Conservation (phyloP, 495 filamentous ascomycete genomes). For the Cryomyces minteri region DNA sequence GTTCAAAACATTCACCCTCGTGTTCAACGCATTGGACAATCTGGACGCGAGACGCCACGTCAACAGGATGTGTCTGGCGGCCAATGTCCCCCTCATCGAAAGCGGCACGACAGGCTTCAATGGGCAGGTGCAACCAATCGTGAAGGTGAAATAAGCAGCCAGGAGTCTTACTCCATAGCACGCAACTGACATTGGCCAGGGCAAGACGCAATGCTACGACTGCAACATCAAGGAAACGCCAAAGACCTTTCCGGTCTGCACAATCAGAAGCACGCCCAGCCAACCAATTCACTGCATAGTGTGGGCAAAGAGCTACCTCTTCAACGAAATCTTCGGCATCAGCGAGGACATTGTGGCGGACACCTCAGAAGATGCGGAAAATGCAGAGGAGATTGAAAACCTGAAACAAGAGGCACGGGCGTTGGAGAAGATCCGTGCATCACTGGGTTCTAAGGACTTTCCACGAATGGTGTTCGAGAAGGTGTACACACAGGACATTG, state of each 20-base stretch:
- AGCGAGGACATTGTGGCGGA: conserved; percentile 75
- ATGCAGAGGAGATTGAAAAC: conserved; percentile 76
- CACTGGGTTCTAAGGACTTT: conserved; percentile 71
- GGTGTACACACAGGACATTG: conserved; percentile 75
- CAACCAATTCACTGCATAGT: conserved; percentile 98
- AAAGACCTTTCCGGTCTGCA: conserved; percentile 87
- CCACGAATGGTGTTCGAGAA: conserved; percentile 72
- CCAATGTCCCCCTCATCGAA: conserved; percentile 80
- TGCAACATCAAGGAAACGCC: conserved; percentile 71
- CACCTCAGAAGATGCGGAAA: conserved; percentile 59
- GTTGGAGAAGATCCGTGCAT: conserved; percentile 61
- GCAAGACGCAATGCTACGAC: conserved; percentile 92
- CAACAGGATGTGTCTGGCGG: conserved; percentile 92
- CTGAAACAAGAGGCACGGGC: conserved; percentile 67
- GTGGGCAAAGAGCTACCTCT: conserved; percentile 95
- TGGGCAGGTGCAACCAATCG: conserved; percentile 92
- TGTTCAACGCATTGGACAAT: conserved; percentile 97
- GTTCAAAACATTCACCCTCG: conserved; percentile 67
- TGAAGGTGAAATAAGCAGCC: conserved; percentile 34
- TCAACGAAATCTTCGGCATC: conserved; percentile 82
- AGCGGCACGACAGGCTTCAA: conserved; percentile 98
- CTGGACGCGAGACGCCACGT: conserved; percentile 87
- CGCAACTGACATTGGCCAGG: conserved; percentile 22
- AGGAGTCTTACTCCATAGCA: neutral
- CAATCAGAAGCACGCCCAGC: conserved; percentile 83